Conservation (phyloP, 495 filamentous ascomycete species). For the Beverwykella pulmonaria region DNA sequence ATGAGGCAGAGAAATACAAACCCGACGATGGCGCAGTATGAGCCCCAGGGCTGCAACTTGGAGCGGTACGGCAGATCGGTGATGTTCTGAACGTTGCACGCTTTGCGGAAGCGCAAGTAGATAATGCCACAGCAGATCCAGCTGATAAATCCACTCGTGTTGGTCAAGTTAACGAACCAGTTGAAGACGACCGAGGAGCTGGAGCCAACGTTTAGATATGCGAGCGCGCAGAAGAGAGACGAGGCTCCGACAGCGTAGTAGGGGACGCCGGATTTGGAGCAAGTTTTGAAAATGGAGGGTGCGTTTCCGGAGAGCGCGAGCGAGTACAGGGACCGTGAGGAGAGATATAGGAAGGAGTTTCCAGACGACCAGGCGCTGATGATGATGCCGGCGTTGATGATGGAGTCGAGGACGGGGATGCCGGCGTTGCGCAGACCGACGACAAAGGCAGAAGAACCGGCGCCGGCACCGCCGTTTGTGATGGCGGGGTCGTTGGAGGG, state of each 20-base stretch:
- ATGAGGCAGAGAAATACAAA: constrained; percentile 58
- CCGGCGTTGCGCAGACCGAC: constrained; percentile 58
- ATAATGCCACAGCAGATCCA: constrained; percentile 65
- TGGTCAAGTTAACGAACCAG: constrained; percentile 67
- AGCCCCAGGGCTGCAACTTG: constrained; percentile 56
- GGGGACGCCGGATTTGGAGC: constrained; percentile 43
- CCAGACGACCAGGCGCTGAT: constrained; percentile 71
- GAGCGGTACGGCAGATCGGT: constrained; percentile 57
- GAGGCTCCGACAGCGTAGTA: constrained; percentile 42
- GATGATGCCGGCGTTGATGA: constrained; percentile 71
- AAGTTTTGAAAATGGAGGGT: constrained; percentile 42
- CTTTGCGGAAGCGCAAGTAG: constrained; percentile 64
- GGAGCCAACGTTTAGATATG: constrained; percentile 41
- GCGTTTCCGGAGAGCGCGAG: constrained; percentile 47
- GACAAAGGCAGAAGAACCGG: constrained; percentile 62
- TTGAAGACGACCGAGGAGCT: constrained; percentile 42
- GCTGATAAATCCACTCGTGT: constrained; percentile 61
- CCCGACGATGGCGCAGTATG: constrained; percentile 53
- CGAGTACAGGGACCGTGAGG: constrained; percentile 56
- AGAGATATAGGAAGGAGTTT: constrained; percentile 62
- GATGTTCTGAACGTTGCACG: constrained; percentile 55
- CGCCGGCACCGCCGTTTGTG: constrained; percentile 55
- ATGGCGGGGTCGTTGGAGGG: constrained; percentile 58
- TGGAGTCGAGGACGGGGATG: constrained; percentile 60
- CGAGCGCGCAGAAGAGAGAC: constrained; percentile 39